Evolutionary conservation across 176 grass and related monocot species (phyloP).

Genomic region (Carex parvula): DNA sequence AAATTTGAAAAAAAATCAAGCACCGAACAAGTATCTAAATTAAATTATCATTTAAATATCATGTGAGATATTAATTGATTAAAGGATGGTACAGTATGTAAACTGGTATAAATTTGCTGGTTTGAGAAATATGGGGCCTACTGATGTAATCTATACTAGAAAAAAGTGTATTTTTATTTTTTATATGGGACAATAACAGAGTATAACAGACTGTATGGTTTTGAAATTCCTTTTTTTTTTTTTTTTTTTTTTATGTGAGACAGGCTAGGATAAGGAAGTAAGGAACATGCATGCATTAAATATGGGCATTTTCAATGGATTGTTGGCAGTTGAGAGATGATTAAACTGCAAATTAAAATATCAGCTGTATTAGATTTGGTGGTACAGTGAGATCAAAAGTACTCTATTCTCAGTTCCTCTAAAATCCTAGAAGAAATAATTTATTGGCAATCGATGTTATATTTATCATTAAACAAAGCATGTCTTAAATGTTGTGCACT

Average conservation of each 20-base stretch:
- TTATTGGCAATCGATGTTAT: no score
- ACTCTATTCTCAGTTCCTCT: no score
- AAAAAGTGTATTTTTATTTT: neutral
- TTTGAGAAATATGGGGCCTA: neutral
- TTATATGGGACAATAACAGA: neutral
- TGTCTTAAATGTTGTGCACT: no score
- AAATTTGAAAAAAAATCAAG: neutral
- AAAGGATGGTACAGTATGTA: neutral
- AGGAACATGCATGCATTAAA: neutral
- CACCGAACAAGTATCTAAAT: neutral
- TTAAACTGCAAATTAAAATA: neutral
- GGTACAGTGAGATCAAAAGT: no score
- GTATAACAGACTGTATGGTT: constrained; percentile 21
- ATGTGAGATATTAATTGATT: neutral
- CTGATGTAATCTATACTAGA: neutral
- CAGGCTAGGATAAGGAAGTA: neutral
- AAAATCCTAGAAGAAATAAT: no score
- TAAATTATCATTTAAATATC: neutral
- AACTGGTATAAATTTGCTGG: neutral
- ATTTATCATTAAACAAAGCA: no score
- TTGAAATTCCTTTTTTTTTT: neutral
- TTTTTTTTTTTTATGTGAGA: neutral
- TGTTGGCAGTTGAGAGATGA: constrained; percentile 13
- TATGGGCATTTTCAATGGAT: neutral
- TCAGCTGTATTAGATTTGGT: no score